Evolutionary conservation across 2,329 filamentous ascomycete genomes (phyloP), one percentile per base, ranked within the genome.

Genomic region (Ambrosiella beaveri): DNA sequence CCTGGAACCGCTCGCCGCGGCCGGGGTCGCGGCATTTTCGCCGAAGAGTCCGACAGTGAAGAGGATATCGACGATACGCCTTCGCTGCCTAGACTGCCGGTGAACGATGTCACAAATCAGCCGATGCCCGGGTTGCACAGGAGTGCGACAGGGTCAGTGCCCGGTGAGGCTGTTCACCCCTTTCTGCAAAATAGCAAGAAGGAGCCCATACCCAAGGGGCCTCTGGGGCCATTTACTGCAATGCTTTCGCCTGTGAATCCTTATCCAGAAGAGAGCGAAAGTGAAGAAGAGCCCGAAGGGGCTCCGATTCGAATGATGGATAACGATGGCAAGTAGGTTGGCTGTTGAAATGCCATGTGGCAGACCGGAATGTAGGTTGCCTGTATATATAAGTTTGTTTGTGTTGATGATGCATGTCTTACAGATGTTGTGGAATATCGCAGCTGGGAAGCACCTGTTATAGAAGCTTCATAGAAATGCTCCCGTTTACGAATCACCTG

Each of bases 141-240:
- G 52, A 60, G 59, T 56, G 45, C 51, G 38, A 60, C 59, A 7
- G 56, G 19, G 9, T 56, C 59, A 7, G 56, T 60, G 12, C n/a
- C 44, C 3, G n/a, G 36, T 3, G 53, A 50, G 27, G 45, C 59
- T 45, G 45, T 56, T 12, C 59, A 60, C 52, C 59, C 59, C 9
- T 60, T 58, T 44, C 39, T 60, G 38, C 56, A 52, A n/a, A 56
- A 57, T 27, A 51, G 44, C 8, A 15, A 45, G 12, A 15, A 19
- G 13, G 19, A 7, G 2, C 27, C 51, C 7, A 37, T 55, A 12
- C 54, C 56, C 35, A 38, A 38, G 12, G 54, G 56, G 11, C 54
- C 54, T 40, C 27, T 57, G 9, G 51, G 54, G 37, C 49, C 58
- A 27, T 53, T 59, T 57, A 36, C 15, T 4, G 19, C 40, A 9